Conservation (phyloP, 1,284 basidiomycete genomes). For the Melampsora larici-populina region DNA sequence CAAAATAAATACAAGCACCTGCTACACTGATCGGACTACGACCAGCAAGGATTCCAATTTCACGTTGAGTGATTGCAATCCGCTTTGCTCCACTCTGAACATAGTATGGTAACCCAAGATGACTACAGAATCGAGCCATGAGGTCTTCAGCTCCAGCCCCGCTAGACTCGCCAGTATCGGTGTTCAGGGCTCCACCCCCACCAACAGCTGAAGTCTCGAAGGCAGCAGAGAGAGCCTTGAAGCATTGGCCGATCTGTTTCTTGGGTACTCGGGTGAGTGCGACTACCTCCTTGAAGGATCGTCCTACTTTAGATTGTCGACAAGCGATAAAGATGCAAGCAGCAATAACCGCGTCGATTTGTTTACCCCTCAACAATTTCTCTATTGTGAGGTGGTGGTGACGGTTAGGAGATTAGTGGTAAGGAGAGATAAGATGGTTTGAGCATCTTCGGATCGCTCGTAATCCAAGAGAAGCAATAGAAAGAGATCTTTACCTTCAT, state of each 20-base stretch:
- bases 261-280: slow-evolving; percentile 88
- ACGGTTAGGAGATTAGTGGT: not conserved
- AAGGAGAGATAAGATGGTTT: slow-evolving; percentile 17
- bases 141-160: slow-evolving; percentile 66
- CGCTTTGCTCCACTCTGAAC: slow-evolving; percentile 79
- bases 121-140: slow-evolving; percentile 89
- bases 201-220: slow-evolving; percentile 62
- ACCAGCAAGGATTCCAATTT: slow-evolving; percentile 83
- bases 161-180: slow-evolving; percentile 38
- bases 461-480: not conserved
- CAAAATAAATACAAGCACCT: slow-evolving; percentile 91
- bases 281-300: slow-evolving; percentile 94
- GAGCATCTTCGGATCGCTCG: not conserved
- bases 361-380: slow-evolving; percentile 85
- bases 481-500: slow-evolving; percentile 60
- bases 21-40: slow-evolving; percentile 93
- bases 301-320: slow-evolving; percentile 83
- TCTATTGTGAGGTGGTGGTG: slow-evolving; percentile 56
- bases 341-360: slow-evolving; percentile 86
- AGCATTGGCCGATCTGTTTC: slow-evolving; percentile 90
- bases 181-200: slow-evolving; percentile 46
- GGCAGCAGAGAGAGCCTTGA: slow-evolving; percentile 86
- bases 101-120: slow-evolving; percentile 78
- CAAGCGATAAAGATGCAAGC: slow-evolving; percentile 98
- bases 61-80: slow-evolving; percentile 74